Evolutionary conservation across 2,329 filamentous ascomycete species (phyloP), one percentile per base, ranked within the genome.

Genomic region (Nemania sp.): DNA sequence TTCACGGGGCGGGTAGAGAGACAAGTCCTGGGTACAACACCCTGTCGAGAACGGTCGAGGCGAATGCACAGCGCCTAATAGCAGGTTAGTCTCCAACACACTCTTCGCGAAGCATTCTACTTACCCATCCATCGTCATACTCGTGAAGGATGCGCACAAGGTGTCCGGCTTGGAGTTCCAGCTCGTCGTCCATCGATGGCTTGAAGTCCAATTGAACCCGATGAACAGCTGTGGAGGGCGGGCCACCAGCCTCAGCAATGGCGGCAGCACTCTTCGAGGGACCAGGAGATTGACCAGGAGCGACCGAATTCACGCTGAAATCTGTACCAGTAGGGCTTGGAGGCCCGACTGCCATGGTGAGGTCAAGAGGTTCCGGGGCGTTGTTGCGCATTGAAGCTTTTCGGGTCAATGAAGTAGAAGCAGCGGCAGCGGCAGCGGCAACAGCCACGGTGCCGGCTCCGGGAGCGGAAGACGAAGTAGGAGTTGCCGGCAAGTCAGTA

Each of bases 91-190:
- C 57, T 29, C 13, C 47, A 20, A 10, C 9, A 25, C 20, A 35
- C 45, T 29, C 42, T 51, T 40, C 11, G 15, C 49, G 2, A 13
- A 45, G 2, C 45, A 34, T 18, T 53, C 29, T 57, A 83, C 90
- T 84, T 84, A 94, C 91, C 95, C 95, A 99, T 71, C 95, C 95
- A 77, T 99, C 95, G 73, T 99, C 95, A 71, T 98, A 99, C 77
- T 97, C 93, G 72, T 98, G 94, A 54, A 98, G 81, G 65, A 99
- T 81, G 65, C 94, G 86, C 52, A 98, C 91, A 50, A 99, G 82
- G 64, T 96, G 88, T 54, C 95, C 95, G 59, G 89, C 86, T 64
- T 81, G 84, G 46, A 99, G 83, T 64, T 87, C 90, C 71, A 99
- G 81, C 77, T 99, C 95, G 72, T 99, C 95, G 5, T 92, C 90